Percentiles rank a stretch among this genome's conserved stretches.
These are phyloP conservation scores for Capsella rubella DNA, from an alignment of 441 rosid genomes.

Conservation along the genomic window DNA sequence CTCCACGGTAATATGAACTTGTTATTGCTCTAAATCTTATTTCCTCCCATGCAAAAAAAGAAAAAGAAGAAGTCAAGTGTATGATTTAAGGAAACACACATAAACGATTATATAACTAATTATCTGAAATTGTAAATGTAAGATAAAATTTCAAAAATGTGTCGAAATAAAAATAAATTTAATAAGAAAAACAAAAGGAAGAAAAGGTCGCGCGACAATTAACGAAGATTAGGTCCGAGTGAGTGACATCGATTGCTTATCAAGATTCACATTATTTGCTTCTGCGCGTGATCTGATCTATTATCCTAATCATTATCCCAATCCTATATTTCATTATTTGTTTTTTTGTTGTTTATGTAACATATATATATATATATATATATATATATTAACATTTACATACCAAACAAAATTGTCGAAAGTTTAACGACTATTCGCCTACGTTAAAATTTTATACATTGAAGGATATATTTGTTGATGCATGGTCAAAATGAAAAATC, in stretches of 20 bases:
- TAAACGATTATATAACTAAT: not conserved
- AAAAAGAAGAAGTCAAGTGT: not conserved
- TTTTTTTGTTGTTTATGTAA: not conserved
- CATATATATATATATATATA: too few relatives aligned
- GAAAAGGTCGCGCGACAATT: slow-evolving; percentile 24
- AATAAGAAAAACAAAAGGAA: not conserved
- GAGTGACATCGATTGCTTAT: slow-evolving; percentile 35
- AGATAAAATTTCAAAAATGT: not conserved
- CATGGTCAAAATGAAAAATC: not conserved
- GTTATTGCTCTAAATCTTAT: slow-evolving; percentile 89
- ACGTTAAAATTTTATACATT: not conserved
- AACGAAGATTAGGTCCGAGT: slow-evolving; percentile 37
- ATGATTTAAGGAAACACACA: not conserved
- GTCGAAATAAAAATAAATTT: not conserved
- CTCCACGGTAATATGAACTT: slow-evolving; percentile 91
- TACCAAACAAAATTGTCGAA: not conserved
- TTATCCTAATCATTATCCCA: slow-evolving; percentile 24
- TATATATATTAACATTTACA: not conserved
- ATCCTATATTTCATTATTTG: not conserved
- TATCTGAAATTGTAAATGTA: not conserved
- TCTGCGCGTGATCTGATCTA: slow-evolving; percentile 27
- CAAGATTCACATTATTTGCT: slow-evolving; percentile 8
- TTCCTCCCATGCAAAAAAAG: not conserved
- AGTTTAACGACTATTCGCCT: not conserved
- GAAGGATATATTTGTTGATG: not conserved